Evolutionary conservation across 1,284 basidiomycete species (phyloP), one percentile per base, ranked within the genome.

Genomic region (Trichosporon sp.): DNA sequence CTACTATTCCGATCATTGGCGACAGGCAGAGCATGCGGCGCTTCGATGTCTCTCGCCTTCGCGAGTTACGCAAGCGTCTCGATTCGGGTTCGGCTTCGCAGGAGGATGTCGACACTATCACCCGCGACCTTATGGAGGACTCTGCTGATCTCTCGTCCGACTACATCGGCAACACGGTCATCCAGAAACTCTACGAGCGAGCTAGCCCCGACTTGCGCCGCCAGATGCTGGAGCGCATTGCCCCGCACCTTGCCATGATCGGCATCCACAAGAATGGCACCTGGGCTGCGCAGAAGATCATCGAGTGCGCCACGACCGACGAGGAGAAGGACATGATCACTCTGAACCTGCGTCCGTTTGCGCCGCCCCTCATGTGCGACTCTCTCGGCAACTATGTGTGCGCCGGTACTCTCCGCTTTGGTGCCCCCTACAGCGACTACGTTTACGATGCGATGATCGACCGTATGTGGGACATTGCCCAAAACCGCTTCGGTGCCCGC

Each of bases 181-280:
- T 97, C n/a, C 95, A 97, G 86, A 96, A 98, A 84, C 86, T 99
- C 35, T 99, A 98, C 77, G 96, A 98, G 84, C 91, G 90, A 76
- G 94, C 93, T 79, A 92, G 92, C 21, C 85, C 90, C 48, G 84
- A 79, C 2, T 90, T 94, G 65, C 89, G 96, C 76, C 88, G 93
- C 75, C 89, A 90, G 16, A 95, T 99, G 93, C 87, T 99, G 63
- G 94, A 98, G 79, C 90, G 94, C 64, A 91, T 99, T 71, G 90
- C 91, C 2, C 97, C 97, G 68, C 92, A 97, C 82, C 87, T 99
- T 31, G 97, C 96, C 32, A 94, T 94, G 88, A 97, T 98, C 76
- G 97, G 97, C 66, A 95, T 96, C 67, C 97, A 99, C 87, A 99
- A 99, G 87, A 99, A 99, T 78, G 97, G 97, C 51, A 99, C 97